Conservation (phyloP, 352 stramenopile species). For the Phytophthora tentaculata region DNA sequence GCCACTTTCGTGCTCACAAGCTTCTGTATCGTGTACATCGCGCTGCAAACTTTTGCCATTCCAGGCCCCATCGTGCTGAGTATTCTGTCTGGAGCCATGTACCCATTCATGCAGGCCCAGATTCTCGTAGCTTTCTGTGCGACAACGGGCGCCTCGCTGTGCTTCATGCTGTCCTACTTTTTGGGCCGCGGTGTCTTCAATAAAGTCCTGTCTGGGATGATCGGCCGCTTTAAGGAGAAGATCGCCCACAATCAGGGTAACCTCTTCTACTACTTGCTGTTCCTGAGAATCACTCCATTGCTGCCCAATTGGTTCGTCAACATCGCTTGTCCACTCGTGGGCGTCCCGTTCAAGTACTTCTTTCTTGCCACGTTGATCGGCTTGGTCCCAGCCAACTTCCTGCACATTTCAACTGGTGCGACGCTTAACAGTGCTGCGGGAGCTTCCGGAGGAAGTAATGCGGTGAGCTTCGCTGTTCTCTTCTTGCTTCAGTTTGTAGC, state of each 20-base stretch:
- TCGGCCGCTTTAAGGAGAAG: slow-evolving; percentile 81
- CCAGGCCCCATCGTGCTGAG: slow-evolving; percentile 87
- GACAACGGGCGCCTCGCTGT: slow-evolving; percentile 81
- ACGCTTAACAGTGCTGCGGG: slow-evolving; percentile 78
- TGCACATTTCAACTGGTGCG: slow-evolving; percentile 86
- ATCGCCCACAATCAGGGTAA: slow-evolving; percentile 86
- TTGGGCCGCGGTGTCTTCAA: slow-evolving; percentile 79
- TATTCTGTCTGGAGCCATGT: slow-evolving; percentile 89
- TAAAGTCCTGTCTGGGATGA: slow-evolving; percentile 73
- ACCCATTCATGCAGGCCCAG: slow-evolving; percentile 81
- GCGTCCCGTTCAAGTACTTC: slow-evolving; percentile 87
- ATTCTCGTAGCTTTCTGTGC: slow-evolving; percentile 85
- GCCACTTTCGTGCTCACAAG: slow-evolving; percentile 75
- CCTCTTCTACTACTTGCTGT: slow-evolving; percentile 91
- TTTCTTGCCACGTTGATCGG: slow-evolving; percentile 85
- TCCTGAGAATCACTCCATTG: slow-evolving; percentile 87
- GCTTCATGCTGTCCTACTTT: slow-evolving; percentile 88
- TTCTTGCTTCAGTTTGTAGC: slow-evolving; percentile 88
- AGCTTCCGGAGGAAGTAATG: slow-evolving; percentile 64
- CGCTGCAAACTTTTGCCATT: slow-evolving; percentile 89
- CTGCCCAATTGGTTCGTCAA: slow-evolving; percentile 93
- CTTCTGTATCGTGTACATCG: slow-evolving; percentile 89
- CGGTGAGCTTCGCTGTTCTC: slow-evolving; percentile 81
- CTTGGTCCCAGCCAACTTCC: slow-evolving; percentile 82
- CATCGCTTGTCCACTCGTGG: slow-evolving; percentile 85